phyloP scores from a whole-genome alignment of 441 rosid genomes.

The Biscutella auriculata region DNA sequence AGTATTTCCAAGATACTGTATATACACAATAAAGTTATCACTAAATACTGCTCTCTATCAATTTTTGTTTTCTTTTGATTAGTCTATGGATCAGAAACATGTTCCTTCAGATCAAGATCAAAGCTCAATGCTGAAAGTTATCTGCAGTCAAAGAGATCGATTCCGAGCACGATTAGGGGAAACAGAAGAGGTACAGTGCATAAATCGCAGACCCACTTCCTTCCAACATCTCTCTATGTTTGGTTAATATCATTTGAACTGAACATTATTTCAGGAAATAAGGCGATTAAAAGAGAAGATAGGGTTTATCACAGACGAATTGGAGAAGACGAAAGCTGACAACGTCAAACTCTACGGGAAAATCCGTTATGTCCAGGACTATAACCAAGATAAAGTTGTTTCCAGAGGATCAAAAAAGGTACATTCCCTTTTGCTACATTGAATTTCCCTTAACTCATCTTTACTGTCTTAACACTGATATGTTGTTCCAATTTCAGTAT shows the following conservation, averaged over 20 bases:
- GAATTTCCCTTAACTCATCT: not conserved
- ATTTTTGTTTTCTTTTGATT: constrained; percentile 16
- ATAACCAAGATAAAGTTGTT: constrained; percentile 84
- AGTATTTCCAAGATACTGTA: not conserved
- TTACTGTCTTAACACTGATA: not conserved
- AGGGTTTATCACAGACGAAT: constrained; percentile 58
- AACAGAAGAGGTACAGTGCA: constrained; percentile 72
- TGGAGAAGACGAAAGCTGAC: constrained; percentile 91
- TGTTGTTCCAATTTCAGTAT: constrained; percentile 30
- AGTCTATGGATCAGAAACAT: constrained; percentile 66
- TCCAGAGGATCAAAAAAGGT: constrained; percentile 94
- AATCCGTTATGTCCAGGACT: constrained; percentile 92
- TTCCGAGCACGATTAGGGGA: constrained; percentile 77
- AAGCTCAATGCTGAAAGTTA: constrained; percentile 95
- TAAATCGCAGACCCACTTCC: not conserved
- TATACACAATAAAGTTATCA: not conserved
- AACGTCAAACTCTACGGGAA: constrained; percentile 92
- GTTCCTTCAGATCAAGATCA: constrained; percentile 81
- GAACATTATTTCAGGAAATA: constrained; percentile 45
- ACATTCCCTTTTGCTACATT: constrained; percentile 1
- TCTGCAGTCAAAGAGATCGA: constrained; percentile 91
- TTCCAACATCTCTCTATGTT: not conserved
- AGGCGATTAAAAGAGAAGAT: constrained; percentile 84
- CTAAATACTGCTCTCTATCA: not conserved
- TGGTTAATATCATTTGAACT: not conserved